Conservation (phyloP, 2,329 filamentous ascomycete species). For the Aspergillus ochraceus region DNA sequence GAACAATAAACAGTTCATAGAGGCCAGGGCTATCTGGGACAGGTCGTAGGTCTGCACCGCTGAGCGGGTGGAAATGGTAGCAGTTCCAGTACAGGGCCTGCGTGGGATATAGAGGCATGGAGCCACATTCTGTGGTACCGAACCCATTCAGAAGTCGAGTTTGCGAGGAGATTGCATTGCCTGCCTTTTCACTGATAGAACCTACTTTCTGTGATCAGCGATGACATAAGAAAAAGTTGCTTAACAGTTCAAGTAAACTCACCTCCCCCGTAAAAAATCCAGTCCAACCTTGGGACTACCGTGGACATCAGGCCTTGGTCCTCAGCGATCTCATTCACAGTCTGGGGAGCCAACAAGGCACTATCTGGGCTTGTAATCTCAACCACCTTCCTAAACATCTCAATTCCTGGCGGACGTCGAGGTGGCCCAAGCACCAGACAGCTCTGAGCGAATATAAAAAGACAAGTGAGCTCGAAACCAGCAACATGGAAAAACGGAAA, state of each 20-base stretch:
- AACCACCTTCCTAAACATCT: background rate
- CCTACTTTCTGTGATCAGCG: background rate
- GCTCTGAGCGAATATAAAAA: background rate
- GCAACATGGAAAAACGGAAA: constrained; percentile 11
- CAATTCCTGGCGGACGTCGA: background rate
- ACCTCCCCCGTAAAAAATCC: constrained; percentile 6
- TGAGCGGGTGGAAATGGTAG: constrained; percentile 7
- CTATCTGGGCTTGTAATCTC: background rate
- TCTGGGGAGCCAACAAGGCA: constrained; percentile 5
- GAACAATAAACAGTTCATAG: constrained; percentile 8
- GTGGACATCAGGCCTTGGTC: background rate
- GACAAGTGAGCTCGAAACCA: background rate
- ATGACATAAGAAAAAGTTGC: background rate
- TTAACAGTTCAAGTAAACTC: background rate
- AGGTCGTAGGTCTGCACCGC: background rate
- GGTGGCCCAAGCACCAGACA: constrained; percentile 2
- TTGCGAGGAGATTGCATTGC: background rate
- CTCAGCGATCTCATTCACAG: constrained; percentile 6
- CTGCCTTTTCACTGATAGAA: background rate
- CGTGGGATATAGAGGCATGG: background rate
- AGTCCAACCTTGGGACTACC: background rate
- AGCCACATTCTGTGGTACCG: constrained; percentile 7
- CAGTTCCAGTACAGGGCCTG: constrained; percentile 6
- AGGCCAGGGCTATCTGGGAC: background rate
- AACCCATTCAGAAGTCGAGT: constrained; percentile 1